Conservation (phyloP, 1,284 basidiomycete genomes). For the Ceratobasidium sp. region DNA sequence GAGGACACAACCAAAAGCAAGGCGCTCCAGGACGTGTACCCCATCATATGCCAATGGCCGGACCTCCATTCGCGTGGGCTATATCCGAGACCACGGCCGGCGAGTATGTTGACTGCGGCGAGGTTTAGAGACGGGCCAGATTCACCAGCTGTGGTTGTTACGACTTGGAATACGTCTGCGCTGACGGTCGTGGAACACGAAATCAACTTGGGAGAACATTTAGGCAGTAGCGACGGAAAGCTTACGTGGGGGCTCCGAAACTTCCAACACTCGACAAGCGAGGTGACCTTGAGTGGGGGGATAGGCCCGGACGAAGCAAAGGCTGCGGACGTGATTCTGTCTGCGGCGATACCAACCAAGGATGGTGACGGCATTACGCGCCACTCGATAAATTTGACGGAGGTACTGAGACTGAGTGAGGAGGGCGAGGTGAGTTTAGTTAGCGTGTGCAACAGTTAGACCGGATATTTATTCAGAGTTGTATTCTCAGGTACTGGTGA, state of each 20-base stretch:
- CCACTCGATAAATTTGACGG: slow-evolving; percentile 14
- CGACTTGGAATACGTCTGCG: slow-evolving; percentile 10
- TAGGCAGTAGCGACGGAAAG: slow-evolving; percentile 10
- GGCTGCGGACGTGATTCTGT: background rate
- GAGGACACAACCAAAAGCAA: slow-evolving; percentile 27
- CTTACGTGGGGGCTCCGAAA: slow-evolving; percentile 11
- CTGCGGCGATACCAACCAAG: slow-evolving; percentile 3
- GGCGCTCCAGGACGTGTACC: slow-evolving; percentile 15
- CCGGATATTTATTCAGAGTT: background rate
- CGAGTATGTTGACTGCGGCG: slow-evolving; percentile 24
- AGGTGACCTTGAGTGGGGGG: slow-evolving; percentile 15
- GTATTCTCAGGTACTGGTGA: slow-evolving; percentile 7
- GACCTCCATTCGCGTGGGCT: slow-evolving; percentile 17
- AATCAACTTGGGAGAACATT: slow-evolving; percentile 7
- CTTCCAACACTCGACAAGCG: slow-evolving; percentile 13
- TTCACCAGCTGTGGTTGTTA: slow-evolving; percentile 8
- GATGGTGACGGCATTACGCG: background rate
- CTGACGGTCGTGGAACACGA: slow-evolving; percentile 18
- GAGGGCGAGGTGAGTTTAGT: slow-evolving; percentile 17
- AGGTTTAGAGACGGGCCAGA: slow-evolving; percentile 6
- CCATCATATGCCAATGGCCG: slow-evolving; percentile 14
- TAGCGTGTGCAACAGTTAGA: background rate
- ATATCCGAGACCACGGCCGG: slow-evolving; percentile 2
- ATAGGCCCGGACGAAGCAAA: slow-evolving; percentile 1
- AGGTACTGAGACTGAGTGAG: slow-evolving; percentile 7